Evolutionary conservation across 305 asterid genomes (phyloP), one percentile per base, ranked within the genome.

Genomic region (Fraxinus sp.): DNA sequence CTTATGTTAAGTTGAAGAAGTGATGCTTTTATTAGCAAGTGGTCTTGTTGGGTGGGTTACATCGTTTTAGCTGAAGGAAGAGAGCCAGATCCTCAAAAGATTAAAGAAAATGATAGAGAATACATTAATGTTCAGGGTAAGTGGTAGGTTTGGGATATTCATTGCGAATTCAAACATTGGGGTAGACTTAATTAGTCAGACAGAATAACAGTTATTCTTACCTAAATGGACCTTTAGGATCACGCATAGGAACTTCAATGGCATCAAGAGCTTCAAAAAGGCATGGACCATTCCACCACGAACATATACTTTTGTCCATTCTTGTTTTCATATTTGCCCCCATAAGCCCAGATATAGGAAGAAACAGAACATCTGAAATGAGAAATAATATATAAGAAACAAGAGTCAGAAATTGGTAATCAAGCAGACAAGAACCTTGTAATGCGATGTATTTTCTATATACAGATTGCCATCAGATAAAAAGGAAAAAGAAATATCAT

Each of bases 171-270:
- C 68, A 57, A 57, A 20, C 68, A 57, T 18, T 57, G 68, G 10
- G 68, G 68, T 57, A 57, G 68, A 57, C 68, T 57, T 59, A 78
- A 77, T 55, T 66, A 39, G 32, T 49, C 46, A 66, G 22, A 71
- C 72, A 64, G 36, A 77, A 33, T 35, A 24, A 71, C 46, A 81
- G 82, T 28, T 26, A 46, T 77, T 80, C 57, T 18, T 83, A 96
- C 99, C 99, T 93, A 84, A 94, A 90, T 82, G 98, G 95, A 79
- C 95, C 98, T 28, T 93, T 87, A 52, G 98, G 98, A 88, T 96
- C 99, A 81, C 96, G 97, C 2, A 20, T 7, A 4, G 94, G 98
- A 85, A 90, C 87, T 91, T 96, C 97, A 79, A 93, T 78, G 49
- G 88, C 91, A 85, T 95, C 98, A 81, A 95, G 97, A 84, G 91